Percentiles rank a stretch among this genome's conserved stretches.
These are phyloP conservation scores for Sugiyamaella paludigena DNA, from an alignment of 1,139 yeast genomes.

Conservation along the genomic window DNA sequence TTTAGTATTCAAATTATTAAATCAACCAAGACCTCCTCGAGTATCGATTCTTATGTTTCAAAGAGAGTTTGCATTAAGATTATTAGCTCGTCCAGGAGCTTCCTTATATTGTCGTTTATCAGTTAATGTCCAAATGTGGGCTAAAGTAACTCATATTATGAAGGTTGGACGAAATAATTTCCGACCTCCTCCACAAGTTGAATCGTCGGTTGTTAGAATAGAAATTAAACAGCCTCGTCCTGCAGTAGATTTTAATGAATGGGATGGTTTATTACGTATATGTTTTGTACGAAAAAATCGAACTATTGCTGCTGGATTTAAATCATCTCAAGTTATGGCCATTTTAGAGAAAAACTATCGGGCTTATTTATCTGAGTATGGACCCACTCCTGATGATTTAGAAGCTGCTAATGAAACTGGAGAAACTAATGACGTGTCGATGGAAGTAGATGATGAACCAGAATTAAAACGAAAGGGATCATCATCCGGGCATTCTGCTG, in stretches of 20 bases:
- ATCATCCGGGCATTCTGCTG: slow-evolving; percentile 17
- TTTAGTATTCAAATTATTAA: slow-evolving; percentile 83
- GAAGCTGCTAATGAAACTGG: slow-evolving; percentile 26
- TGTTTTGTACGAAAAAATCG: slow-evolving; percentile 91
- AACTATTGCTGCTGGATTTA: slow-evolving; percentile 91
- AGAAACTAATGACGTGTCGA: slow-evolving; percentile 45
- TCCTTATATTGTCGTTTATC: slow-evolving; percentile 85
- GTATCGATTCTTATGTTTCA: slow-evolving; percentile 97
- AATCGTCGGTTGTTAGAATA: slow-evolving; percentile 89
- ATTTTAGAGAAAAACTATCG: slow-evolving; percentile 87
- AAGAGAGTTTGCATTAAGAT: slow-evolving; percentile 90
- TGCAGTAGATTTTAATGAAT: slow-evolving; percentile 84
- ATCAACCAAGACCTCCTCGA: slow-evolving; percentile 91
- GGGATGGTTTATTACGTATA: slow-evolving; percentile 94
- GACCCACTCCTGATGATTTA: slow-evolving; percentile 33
- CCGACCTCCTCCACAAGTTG: slow-evolving; percentile 99
- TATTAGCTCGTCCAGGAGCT: slow-evolving; percentile 95
- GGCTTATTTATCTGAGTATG: slow-evolving; percentile 62
- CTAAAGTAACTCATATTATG: slow-evolving; percentile 96
- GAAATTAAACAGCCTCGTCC: slow-evolving; percentile 93
- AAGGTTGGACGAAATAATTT: slow-evolving; percentile 95
- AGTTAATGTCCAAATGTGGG: slow-evolving; percentile 99
- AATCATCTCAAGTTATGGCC: slow-evolving; percentile 74
- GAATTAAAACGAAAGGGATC: slow-evolving; percentile 43
- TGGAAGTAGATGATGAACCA: slow-evolving; percentile 53